Conservation (phyloP, 163 green algal genomes). For the Chloromonas sp. region DNA sequence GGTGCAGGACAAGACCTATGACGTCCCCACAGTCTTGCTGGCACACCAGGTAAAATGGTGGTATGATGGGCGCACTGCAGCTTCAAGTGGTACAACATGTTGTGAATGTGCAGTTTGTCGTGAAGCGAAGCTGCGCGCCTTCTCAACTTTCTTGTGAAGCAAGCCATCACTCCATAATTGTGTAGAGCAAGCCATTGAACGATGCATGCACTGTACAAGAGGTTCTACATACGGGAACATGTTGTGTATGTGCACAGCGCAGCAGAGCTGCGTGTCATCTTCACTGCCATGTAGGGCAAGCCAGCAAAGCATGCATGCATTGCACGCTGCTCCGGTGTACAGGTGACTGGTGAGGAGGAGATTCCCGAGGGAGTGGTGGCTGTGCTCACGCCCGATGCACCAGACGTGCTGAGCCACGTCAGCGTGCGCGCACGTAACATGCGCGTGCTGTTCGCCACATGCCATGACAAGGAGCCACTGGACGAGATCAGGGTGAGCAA, state of each 20-base stretch:
- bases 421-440: slow-evolving; percentile 91
- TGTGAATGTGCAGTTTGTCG: too few relatives aligned
- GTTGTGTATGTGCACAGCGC: too few relatives aligned
- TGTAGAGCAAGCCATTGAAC: too few relatives aligned
- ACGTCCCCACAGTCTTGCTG: slow-evolving; percentile 85
- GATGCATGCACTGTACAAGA: background rate
- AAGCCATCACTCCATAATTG: too few relatives aligned
- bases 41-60: slow-evolving; percentile 65
- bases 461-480: slow-evolving; percentile 72
- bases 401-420: slow-evolving; percentile 94
- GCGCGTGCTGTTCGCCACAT: slow-evolving; percentile 81
- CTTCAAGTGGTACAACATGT: too few relatives aligned
- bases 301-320: too few relatives aligned
- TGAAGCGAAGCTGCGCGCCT: too few relatives aligned
- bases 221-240: background rate
- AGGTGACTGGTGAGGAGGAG: slow-evolving; percentile 89
- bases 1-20: slow-evolving; percentile 89
- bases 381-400: slow-evolving; percentile 91
- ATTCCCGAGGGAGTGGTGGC: slow-evolving; percentile 89
- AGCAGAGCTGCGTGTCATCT: too few relatives aligned
- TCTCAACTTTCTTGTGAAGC: too few relatives aligned
- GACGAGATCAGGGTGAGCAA: slow-evolving; percentile 27
- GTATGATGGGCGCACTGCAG: too few relatives aligned
- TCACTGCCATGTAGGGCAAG: too few relatives aligned
- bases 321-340: background rate